These are phyloP conservation scores for Phialemoniopsis sp. DNA, from an alignment of 2,329 filamentous ascomycete species.

Conservation along the genomic window DNA sequence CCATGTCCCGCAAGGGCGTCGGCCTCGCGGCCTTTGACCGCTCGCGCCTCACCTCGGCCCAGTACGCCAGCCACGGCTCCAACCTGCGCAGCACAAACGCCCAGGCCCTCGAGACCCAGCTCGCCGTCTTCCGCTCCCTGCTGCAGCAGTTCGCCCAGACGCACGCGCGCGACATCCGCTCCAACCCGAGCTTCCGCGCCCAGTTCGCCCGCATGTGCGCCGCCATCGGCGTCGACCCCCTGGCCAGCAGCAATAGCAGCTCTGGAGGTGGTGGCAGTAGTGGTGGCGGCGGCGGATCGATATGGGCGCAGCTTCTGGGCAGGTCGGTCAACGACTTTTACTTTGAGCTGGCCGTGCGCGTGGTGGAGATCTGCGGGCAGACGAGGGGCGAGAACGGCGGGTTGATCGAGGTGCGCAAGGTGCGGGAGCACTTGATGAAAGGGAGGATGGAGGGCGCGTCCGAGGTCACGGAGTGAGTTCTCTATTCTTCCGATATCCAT, in stretches of 20 bases:
- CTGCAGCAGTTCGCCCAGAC: constrained; percentile 94
- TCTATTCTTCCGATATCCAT: not conserved
- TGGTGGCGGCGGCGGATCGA: constrained; percentile 54
- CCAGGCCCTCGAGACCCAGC: constrained; percentile 83
- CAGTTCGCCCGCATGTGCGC: constrained; percentile 99
- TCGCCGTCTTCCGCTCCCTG: constrained; percentile 91
- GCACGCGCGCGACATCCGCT: constrained; percentile 93
- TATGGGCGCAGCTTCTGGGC: constrained; percentile 92
- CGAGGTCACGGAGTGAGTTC: constrained; percentile 69
- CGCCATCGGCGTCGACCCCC: constrained; percentile 91
- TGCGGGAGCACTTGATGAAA: constrained; percentile 69
- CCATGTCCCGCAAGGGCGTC: constrained; percentile 75
- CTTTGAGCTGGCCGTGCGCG: constrained; percentile 92
- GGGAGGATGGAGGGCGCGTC: constrained; percentile 72
- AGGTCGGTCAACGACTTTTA: constrained; percentile 96
- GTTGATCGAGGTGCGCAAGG: constrained; percentile 78
- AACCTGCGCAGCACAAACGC: constrained; percentile 81
- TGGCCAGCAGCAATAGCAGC: constrained; percentile 61
- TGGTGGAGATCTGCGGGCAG: constrained; percentile 86
- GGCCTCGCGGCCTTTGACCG: constrained; percentile 89
- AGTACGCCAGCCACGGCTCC: constrained; percentile 87
- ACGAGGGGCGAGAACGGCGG: constrained; percentile 91
- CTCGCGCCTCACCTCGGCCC: constrained; percentile 76
- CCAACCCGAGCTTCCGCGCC: constrained; percentile 88
- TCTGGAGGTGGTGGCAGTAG: constrained; percentile 30